Base-by-base conservation (phyloP, 352 stramenopile genomes). In the Globisporangium iwayamae region DNA sequence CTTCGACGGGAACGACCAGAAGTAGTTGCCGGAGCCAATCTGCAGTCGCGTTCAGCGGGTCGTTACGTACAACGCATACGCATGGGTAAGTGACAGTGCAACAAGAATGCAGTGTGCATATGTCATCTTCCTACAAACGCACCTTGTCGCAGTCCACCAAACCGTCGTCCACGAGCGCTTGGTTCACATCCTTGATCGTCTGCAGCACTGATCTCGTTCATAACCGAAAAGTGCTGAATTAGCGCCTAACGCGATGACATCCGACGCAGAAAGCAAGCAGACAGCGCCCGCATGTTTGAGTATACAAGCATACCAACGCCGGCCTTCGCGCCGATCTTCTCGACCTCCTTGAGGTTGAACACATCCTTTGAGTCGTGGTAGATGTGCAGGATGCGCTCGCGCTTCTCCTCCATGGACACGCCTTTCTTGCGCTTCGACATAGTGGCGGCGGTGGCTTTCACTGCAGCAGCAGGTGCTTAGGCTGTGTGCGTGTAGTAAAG, bases 151-250 rank as follows among this genome's bases (percentile, higher is more conserved):
- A 91, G 67, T 95, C 86, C 18, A 95, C 86, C 46, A 93, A 78
- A 0, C 60, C 75, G 52, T 95, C 86, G 56, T 95, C 86, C 45
- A 93, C 84, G 6, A 95, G 76, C 60, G 84, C 86, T 62, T 95
- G 86, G 68, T 95, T 95, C 57, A 95, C 86, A 47, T 95, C 86
- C 67, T 93, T 95, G 66, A 95, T 83, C 7, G 84, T 95, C 75
- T 95, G 86, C n/a, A 93, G 66, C 57, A 95, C 86, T 93, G 53
- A 47, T 4, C 34, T 28, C 25, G 25, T 28, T 28, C 25, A 28
- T 28, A 28, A 28, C 25, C 25, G 25, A 28, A 28, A 28, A 28
- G 25, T 28, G 25, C 25, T 28, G 25, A 28, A 28, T 28, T 28
- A 28, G 25, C 25, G 25, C 25, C 25, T 28, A 28, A 28, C 25